phyloP scores from a whole-genome alignment of 176 grass and related monocot species.

The Raddia distichophylla region DNA sequence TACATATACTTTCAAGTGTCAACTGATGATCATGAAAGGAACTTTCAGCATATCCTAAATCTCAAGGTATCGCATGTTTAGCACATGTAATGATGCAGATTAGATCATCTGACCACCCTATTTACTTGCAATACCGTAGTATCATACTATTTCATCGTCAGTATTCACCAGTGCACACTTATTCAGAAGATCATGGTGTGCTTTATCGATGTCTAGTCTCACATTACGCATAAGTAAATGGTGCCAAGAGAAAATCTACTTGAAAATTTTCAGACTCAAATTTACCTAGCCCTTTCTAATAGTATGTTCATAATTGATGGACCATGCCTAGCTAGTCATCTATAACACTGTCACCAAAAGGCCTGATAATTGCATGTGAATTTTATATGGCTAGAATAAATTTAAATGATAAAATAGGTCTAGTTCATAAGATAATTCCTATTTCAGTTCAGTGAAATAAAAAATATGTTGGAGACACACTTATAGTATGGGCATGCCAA shows the following conservation, averaged over 20 bases:
- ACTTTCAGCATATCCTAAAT: neutral
- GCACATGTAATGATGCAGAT: neutral
- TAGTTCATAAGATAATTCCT: neutral
- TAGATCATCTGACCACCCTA: neutral
- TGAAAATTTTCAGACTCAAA: neutral
- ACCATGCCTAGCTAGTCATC: neutral
- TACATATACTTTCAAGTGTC: neutral
- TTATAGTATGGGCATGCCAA: neutral
- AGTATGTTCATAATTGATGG: neutral
- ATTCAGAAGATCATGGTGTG: neutral
- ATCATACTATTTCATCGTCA: neutral
- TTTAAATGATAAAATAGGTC: neutral
- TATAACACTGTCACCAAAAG: neutral
- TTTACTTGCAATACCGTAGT: neutral
- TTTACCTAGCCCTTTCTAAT: neutral
- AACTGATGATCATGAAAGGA: neutral
- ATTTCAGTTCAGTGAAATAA: neutral
- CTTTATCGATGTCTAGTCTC: neutral
- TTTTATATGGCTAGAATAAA: neutral
- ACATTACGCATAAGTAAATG: neutral
- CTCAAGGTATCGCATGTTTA: neutral
- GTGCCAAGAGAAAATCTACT: neutral
- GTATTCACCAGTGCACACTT: neutral
- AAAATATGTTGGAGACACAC: neutral
- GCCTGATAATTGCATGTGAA: neutral